Evolutionary conservation across 176 grass and related monocot genomes (phyloP), one percentile per base, ranked within the genome.

Genomic region (Aegilops speltoides): DNA sequence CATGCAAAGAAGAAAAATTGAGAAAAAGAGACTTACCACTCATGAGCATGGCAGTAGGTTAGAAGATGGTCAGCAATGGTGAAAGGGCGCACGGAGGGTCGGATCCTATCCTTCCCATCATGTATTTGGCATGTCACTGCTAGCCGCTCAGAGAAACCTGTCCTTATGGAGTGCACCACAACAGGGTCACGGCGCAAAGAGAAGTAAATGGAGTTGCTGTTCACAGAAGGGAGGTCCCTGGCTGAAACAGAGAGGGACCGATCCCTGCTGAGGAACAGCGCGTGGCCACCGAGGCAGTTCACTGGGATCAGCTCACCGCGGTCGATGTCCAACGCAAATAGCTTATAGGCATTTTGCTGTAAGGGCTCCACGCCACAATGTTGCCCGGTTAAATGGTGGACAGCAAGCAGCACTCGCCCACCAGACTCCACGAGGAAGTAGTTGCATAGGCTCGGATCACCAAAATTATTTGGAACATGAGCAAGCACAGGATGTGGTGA

Each of bases 31-130:
- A 15, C 69, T 73, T 73, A 73, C 69, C 69, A 73, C 69, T 73
- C 22, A 41, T 24, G 22, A 73, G 37, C 22, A 73, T 40, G 36
- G 69, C 69, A 73, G 22, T 73, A 73, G 22, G 69, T 41, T 37
- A 73, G 69, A 73, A 73, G 69, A 23, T 73, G 69, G 23, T 73
- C 69, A 14, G 7, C 69, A 24, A 43, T 73, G 69, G 69, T 73
- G 69, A 73, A 24, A 4, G 69, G 69, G 37, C 68, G 69, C 10
- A 73, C 37, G 22, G 69, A 73, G 37, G 69, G 69, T 22, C 69
- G 37, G 69, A 43, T 73, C 69, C 37, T 73, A 24, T 14, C 36
- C 69, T 73, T 73, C 2, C 69, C 5, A 11, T 73, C 69, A 12
- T 73, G 69, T 73, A 73, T 73, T 24, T 73, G 69, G 36, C 69